Percentiles rank a stretch among this genome's conserved stretches.
phyloP scores from a whole-genome alignment of 768 basidiomycete species.

The Strobilomyces dryophilus region DNA sequence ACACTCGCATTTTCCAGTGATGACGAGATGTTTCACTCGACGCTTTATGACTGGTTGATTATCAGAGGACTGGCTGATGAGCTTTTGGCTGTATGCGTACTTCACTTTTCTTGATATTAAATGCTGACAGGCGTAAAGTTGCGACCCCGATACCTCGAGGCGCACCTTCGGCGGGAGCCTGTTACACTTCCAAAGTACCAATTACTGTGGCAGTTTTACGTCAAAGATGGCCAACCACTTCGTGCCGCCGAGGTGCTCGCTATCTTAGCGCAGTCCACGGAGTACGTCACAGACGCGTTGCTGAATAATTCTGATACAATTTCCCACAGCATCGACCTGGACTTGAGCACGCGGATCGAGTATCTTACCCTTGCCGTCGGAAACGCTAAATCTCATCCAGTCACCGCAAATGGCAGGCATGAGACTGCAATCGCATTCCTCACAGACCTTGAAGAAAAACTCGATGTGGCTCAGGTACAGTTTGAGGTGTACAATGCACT shows the following conservation, averaged over 20 bases:
- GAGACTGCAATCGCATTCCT: slow-evolving; percentile 94
- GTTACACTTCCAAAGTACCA: slow-evolving; percentile 78
- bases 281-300: slow-evolving; percentile 44
- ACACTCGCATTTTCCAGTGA: slow-evolving; percentile 78
- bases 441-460: slow-evolving; percentile 91
- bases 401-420: slow-evolving; percentile 70
- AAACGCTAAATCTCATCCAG: slow-evolving; percentile 93
- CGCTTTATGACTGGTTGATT: slow-evolving; percentile 93
- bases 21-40: slow-evolving; percentile 93
- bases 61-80: slow-evolving; percentile 76
- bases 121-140: slow-evolving; percentile 45
- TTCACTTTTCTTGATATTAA: not conserved
- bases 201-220: slow-evolving; percentile 95
- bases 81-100: slow-evolving; percentile 72
- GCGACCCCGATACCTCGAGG: slow-evolving; percentile 83
- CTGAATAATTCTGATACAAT: not conserved
- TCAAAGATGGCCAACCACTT: slow-evolving; percentile 82
- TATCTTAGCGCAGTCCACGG: slow-evolving; percentile 75
- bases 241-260: slow-evolving; percentile 86
- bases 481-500: slow-evolving; percentile 80
- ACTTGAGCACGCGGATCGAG: slow-evolving; percentile 76
- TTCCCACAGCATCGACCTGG: slow-evolving; percentile 53
- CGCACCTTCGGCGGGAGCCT: slow-evolving; percentile 80
- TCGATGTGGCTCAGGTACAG: slow-evolving; percentile 96
- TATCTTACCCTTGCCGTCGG: slow-evolving; percentile 92